A percentile compares a stretch with the other conserved stretches of the same genome.
These are phyloP conservation scores for Ilyonectria mors-panacis DNA, from an alignment of 2,329 filamentous ascomycete species.

Conservation along the genomic window DNA sequence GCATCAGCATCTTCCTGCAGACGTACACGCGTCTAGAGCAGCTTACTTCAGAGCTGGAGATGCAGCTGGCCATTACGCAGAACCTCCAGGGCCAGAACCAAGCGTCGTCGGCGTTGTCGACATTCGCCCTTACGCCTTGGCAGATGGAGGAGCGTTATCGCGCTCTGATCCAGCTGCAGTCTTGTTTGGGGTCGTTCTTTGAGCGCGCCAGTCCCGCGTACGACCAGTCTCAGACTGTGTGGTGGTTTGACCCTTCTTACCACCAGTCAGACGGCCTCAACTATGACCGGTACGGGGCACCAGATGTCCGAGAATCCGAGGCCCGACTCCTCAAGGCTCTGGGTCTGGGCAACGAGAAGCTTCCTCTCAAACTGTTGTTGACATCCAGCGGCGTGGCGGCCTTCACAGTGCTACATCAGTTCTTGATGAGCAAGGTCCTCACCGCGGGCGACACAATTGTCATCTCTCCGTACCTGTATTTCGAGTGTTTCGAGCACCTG, in stretches of 20 bases:
- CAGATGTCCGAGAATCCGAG: constrained; percentile 22
- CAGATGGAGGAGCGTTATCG: constrained; percentile 34
- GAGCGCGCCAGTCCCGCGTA: constrained; percentile 32
- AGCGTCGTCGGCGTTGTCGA: constrained; percentile 11
- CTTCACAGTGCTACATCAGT: constrained; percentile 30
- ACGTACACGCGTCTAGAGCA: constrained; percentile 22
- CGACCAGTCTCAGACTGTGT: constrained; percentile 31
- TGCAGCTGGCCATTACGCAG: constrained; percentile 30
- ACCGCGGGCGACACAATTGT: constrained; percentile 27
- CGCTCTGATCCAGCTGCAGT: constrained; percentile 30
- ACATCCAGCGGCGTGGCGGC: constrained; percentile 28
- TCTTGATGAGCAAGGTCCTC: constrained; percentile 32
- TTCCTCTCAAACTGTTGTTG: constrained; percentile 27
- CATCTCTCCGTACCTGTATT: constrained; percentile 33
- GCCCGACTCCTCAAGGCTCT: constrained; percentile 22
- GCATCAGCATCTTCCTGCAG: constrained; percentile 24
- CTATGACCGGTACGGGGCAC: constrained; percentile 31
- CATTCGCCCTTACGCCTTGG: constrained; percentile 26
- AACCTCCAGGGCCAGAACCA: constrained; percentile 10
- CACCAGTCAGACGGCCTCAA: constrained; percentile 31
- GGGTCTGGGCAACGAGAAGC: constrained; percentile 19
- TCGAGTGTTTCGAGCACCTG: constrained; percentile 31
- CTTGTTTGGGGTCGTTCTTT: constrained; percentile 29
- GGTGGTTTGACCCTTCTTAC: constrained; percentile 33
- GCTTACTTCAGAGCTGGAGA: constrained; percentile 30